phyloP scores from a whole-genome alignment of 352 stramenopile genomes.

The Pythium rishiriense region DNA sequence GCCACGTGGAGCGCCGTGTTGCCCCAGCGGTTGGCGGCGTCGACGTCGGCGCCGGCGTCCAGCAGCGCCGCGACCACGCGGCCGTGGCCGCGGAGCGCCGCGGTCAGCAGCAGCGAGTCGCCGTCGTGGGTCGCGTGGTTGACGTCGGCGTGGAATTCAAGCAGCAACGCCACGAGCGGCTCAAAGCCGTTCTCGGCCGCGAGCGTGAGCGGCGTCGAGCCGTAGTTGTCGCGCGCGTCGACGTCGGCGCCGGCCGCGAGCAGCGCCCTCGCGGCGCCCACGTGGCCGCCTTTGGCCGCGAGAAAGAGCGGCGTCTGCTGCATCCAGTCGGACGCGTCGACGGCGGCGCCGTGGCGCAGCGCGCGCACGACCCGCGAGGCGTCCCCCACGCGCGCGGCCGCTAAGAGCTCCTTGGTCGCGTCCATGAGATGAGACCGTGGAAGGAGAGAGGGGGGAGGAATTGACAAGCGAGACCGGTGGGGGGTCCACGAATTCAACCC shows the following conservation, averaged over 20 bases:
- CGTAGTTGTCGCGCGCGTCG: conserved; percentile 5
- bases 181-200: conserved; percentile 34
- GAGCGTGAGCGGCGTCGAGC: conserved; percentile 31
- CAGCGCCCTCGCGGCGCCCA: not conserved
- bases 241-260: conserved; percentile 1
- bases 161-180: conserved; percentile 30
- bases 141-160: conserved; percentile 30
- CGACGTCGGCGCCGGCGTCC: conserved; percentile 28
- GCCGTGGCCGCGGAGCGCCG: conserved; percentile 31
- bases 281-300: conserved; percentile 5
- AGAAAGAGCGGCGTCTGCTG: conserved; percentile 9
- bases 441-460: too few species aligned
- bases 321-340: conserved; percentile 6
- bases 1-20: conserved; percentile 32
- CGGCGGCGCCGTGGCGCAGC: not conserved
- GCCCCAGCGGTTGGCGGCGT: conserved; percentile 21
- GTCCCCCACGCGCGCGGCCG: conserved; percentile 8
- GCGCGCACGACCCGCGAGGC: conserved; percentile 1
- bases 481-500: too few species aligned
- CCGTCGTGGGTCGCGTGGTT: conserved; percentile 14
- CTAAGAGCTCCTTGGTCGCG: not conserved
- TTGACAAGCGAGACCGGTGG: too few species aligned
- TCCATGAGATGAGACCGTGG: not conserved
- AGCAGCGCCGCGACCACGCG: conserved; percentile 30
- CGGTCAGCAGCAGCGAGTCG: conserved; percentile 30